Conservation (phyloP, 2,329 filamentous ascomycete genomes). For the Epichloe hybrida region DNA sequence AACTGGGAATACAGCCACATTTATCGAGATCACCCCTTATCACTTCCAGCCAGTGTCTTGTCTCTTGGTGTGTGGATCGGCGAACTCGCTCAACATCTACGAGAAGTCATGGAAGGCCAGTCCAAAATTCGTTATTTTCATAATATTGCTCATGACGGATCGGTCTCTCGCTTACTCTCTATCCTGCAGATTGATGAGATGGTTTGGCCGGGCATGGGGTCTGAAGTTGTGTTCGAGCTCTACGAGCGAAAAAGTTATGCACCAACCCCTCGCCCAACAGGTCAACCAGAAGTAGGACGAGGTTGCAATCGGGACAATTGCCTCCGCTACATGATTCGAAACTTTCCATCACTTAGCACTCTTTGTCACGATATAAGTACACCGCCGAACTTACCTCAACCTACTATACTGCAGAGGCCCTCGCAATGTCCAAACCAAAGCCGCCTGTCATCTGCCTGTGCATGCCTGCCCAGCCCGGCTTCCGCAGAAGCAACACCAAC, state of each 20-base stretch:
- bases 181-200: constrained; percentile 61
- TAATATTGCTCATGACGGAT: constrained; percentile 72
- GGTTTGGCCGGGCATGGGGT: constrained; percentile 78
- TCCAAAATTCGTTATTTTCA: constrained; percentile 45
- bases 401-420: constrained; percentile 3
- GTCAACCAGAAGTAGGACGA: constrained; percentile 7
- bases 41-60: constrained; percentile 46
- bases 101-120: constrained; percentile 32
- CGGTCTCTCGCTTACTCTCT: constrained; percentile 50
- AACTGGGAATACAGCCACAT: constrained; percentile 72
- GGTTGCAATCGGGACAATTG: constrained; percentile 18
- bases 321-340: constrained; percentile 16
- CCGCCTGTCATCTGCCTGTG: constrained; percentile 15
- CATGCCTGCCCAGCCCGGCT: constrained; percentile 11
- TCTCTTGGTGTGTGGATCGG: constrained; percentile 62
- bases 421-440: constrained; percentile 14
- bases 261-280: constrained; percentile 7
- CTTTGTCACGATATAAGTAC: constrained; percentile 11
- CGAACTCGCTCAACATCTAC: constrained; percentile 54
- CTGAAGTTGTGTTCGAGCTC: constrained; percentile 65
- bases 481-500: background rate
- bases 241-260: constrained; percentile 30
- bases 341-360: constrained; percentile 10
- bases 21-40: constrained; percentile 52
- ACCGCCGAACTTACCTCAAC: background rate